These are phyloP conservation scores for Juglanconis oblonga DNA, from an alignment of 2,329 filamentous ascomycete species.

Conservation along the genomic window DNA sequence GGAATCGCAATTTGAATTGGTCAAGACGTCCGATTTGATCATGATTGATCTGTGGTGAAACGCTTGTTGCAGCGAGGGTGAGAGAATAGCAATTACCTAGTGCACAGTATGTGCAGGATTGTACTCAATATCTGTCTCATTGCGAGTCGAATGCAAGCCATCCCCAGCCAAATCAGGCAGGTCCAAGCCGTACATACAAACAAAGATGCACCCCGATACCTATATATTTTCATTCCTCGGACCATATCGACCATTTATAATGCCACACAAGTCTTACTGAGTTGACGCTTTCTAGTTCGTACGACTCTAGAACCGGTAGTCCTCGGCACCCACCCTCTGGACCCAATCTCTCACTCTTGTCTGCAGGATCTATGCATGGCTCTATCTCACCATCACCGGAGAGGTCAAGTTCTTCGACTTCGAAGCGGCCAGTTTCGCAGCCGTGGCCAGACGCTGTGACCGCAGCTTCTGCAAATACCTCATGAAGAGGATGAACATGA, in stretches of 20 bases:
- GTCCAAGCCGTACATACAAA: not conserved
- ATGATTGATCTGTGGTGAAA: no score
- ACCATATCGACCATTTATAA: not conserved
- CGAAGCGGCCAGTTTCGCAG: slow-evolving; percentile 60
- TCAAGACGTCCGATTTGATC: no score
- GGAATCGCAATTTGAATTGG: no score
- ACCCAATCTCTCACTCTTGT: not conserved
- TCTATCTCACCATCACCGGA: slow-evolving; percentile 29
- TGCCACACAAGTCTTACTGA: not conserved
- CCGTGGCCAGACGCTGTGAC: slow-evolving; percentile 66
- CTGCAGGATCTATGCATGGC: not conserved
- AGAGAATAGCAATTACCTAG: not conserved
- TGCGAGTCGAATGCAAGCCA: not conserved
- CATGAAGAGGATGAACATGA: slow-evolving; percentile 82
- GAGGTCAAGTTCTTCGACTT: slow-evolving; percentile 51
- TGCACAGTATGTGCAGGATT: not conserved
- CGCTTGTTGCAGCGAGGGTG: not conserved
- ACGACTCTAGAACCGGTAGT: not conserved
- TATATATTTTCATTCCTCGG: not conserved
- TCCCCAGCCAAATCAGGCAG: not conserved
- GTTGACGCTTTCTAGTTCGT: not conserved
- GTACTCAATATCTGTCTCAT: not conserved
- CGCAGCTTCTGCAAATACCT: slow-evolving; percentile 73
- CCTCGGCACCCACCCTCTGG: not conserved
- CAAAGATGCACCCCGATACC: not conserved